Evolutionary conservation across 2,329 filamentous ascomycete species (phyloP).

Genomic region (Cytospora chrysosperma): DNA sequence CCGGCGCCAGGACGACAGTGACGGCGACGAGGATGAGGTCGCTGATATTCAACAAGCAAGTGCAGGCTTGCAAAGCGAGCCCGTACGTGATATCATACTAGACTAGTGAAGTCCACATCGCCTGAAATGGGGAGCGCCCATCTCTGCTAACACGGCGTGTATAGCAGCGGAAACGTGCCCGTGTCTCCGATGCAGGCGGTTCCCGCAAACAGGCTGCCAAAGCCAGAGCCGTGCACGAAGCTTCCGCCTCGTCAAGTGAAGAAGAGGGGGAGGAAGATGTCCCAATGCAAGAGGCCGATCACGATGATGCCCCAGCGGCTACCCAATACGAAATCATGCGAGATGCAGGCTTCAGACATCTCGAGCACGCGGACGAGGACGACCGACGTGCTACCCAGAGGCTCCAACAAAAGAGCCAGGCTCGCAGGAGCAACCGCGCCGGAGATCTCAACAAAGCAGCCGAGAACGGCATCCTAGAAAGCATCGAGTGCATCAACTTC

Average conservation of each 20-base stretch:
- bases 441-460: slow-evolving; percentile 68
- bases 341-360: slow-evolving; percentile 58
- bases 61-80: slow-evolving; percentile 40
- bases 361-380: slow-evolving; percentile 56
- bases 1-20: slow-evolving; percentile 35
- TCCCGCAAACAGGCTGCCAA: slow-evolving; percentile 34
- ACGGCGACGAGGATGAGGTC: slow-evolving; percentile 37
- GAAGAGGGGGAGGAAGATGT: slow-evolving; percentile 32
- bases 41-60: slow-evolving; percentile 40
- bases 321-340: slow-evolving; percentile 63
- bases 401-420: slow-evolving; percentile 35
- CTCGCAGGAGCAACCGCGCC: slow-evolving; percentile 36
- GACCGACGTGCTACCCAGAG: slow-evolving; percentile 66
- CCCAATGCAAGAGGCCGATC: slow-evolving; percentile 27
- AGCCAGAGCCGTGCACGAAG: slow-evolving; percentile 26
- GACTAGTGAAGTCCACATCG: background rate
- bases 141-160: slow-evolving; percentile 23
- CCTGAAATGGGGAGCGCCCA: background rate
- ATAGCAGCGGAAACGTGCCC: slow-evolving; percentile 40
- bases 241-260: slow-evolving; percentile 16
- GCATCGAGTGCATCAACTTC: slow-evolving; percentile 85
- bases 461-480: slow-evolving; percentile 84
- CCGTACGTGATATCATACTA: slow-evolving; percentile 35
- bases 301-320: slow-evolving; percentile 40
- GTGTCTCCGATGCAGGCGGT: slow-evolving; percentile 32